Conservation (phyloP, 148 eudicot species). For the Polygonum aviculare region DNA sequence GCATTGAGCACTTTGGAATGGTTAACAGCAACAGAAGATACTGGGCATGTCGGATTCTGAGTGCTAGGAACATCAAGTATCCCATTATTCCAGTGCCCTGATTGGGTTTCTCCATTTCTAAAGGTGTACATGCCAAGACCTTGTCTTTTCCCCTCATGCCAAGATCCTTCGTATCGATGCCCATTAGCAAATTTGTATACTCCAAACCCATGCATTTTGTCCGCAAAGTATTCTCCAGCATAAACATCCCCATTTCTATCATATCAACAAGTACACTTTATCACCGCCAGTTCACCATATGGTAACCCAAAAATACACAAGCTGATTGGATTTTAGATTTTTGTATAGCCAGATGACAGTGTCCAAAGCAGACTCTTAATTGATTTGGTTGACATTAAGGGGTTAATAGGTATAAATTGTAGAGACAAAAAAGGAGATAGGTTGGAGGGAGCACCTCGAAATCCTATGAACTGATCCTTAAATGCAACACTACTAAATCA, state of each 20-base stretch:
- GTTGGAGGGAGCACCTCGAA: not conserved
- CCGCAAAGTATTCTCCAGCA: conserved; percentile 95
- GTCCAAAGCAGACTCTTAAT: not conserved
- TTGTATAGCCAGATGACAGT: not conserved
- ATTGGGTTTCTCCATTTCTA: conserved; percentile 83
- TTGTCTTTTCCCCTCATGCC: conserved; percentile 98
- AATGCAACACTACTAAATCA: not conserved
- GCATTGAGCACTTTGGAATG: conserved; percentile 89
- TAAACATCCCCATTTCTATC: conserved; percentile 75
- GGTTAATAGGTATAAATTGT: not conserved
- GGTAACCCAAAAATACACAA: not conserved
- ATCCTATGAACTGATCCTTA: not conserved
- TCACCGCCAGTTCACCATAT: not conserved
- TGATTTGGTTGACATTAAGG: not conserved
- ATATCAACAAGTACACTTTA: not conserved
- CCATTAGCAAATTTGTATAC: conserved; percentile 78
- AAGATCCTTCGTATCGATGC: conserved; percentile 86
- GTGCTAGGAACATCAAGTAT: conserved; percentile 82
- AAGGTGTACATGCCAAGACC: conserved; percentile 94
- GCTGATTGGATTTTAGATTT: not conserved
- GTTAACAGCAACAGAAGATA: conserved; percentile 82
- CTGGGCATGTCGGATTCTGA: conserved; percentile 47
- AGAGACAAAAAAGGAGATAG: not conserved
- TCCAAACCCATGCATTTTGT: conserved; percentile 97
- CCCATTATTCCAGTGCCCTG: conserved; percentile 95